These are phyloP conservation scores for Brassica hybrid DNA, from an alignment of 441 rosid species.

Conservation along the genomic window DNA sequence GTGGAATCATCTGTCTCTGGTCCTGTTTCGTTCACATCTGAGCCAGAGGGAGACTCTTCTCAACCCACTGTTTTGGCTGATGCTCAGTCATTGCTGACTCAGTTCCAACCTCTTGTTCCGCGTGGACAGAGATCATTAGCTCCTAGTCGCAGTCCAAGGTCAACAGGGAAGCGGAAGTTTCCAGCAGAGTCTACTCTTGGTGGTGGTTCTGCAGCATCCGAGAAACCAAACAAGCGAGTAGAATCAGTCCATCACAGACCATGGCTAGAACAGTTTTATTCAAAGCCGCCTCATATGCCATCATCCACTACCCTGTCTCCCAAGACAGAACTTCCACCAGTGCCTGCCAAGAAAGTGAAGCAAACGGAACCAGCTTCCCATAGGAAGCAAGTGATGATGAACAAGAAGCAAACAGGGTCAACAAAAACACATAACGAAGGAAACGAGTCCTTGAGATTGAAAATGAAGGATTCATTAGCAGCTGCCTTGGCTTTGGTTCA, in stretches of 20 bases:
- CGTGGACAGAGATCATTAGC: constrained; percentile 25
- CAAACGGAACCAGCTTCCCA: constrained; percentile 46
- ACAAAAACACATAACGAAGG: constrained; percentile 52
- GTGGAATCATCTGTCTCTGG: background rate
- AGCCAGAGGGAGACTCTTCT: constrained; percentile 9
- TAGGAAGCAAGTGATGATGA: constrained; percentile 37
- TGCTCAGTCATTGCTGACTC: constrained; percentile 16
- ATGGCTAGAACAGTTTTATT: constrained; percentile 62
- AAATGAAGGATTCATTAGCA: constrained; percentile 79
- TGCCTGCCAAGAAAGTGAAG: constrained; percentile 47
- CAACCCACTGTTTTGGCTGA: constrained; percentile 19
- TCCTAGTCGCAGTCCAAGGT: constrained; percentile 41
- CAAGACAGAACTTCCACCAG: constrained; percentile 45
- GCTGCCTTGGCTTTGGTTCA: constrained; percentile 74
- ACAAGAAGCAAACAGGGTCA: constrained; percentile 51
- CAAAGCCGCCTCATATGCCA: constrained; percentile 32
- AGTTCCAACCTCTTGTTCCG: constrained; percentile 17
- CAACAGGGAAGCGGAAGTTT: constrained; percentile 63
- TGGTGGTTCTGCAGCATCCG: constrained; percentile 30
- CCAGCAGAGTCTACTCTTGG: constrained; percentile 47
- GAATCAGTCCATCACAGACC: constrained; percentile 72
- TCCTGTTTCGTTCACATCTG: constrained; percentile 14
- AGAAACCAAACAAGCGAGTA: constrained; percentile 52
- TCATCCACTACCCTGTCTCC: constrained; percentile 35
- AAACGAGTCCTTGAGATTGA: constrained; percentile 73